Base-by-base conservation (phyloP, 306 rosid species). In the Fragaria nilgerrensis region DNA sequence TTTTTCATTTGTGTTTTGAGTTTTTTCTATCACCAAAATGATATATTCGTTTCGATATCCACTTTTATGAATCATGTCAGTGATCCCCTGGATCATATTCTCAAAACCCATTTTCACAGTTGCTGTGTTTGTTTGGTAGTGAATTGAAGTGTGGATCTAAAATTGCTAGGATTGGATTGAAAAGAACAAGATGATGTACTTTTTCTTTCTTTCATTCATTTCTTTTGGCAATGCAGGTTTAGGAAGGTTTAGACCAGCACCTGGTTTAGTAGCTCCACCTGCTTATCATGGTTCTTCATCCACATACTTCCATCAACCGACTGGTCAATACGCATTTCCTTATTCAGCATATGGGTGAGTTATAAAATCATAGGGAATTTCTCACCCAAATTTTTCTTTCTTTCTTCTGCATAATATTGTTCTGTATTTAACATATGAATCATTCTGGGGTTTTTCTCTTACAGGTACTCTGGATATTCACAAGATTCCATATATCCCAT, bases 271-370 rank as follows among this genome's bases (percentile, higher is more conserved):
- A 85, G 84, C 90, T 70, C 84, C 94, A 77, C 89, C 82, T 70
- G 77, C 88, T 73, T 87, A 88, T 84, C 94, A 86, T 53, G 87
- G 93, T 56, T 87, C 95, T 45, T 85, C 98, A 55, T 87, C 98
- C 22, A 22, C 97, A 70, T 74, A 85, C 79, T 75, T 84, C 45
- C 91, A 85, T 79, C 97, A 94, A 77, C 92, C 93, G 14, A 78
- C 88, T 85, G 78, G 81, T 39, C 97, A 94, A 72, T 88, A 89
- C 89, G 43, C 90, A 71, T 89, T 89, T 79, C 98, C 95, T 77
- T 89, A 87, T 90, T 88, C 97, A 74, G 76, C 91, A 53, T 94
- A 92, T 73, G 95, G 96, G 98, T 94, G 85, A 83, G 74, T 72
- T 53, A 1, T 76, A 76, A 80, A 4, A 32, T 44, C 74, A 53